phyloP scores from a whole-genome alignment of 192 early-diverging fungal species.

The Geranomyces michiganensis region DNA sequence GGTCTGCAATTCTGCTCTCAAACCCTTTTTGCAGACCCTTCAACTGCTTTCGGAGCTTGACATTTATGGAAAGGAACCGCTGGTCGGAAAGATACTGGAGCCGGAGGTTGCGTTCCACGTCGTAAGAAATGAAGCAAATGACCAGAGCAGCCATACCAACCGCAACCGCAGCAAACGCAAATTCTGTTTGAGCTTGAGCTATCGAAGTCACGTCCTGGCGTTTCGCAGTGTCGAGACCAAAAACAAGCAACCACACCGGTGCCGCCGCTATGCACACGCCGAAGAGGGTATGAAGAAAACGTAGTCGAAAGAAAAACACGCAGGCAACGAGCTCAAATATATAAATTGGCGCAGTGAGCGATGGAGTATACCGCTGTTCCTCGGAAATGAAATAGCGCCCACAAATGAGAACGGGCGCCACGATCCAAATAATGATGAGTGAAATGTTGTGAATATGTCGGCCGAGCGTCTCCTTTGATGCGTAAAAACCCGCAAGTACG shows the following conservation, averaged over 20 bases:
- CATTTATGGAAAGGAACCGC: conserved; percentile 47
- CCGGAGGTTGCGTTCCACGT: conserved; percentile 46
- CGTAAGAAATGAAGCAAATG: conserved; percentile 48
- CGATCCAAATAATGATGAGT: conserved; percentile 39
- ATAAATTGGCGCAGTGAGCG: conserved; percentile 51
- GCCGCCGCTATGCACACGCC: conserved; percentile 36
- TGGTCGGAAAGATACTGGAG: conserved; percentile 55
- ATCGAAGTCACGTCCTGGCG: not conserved
- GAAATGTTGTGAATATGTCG: conserved; percentile 44
- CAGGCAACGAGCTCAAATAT: conserved; percentile 48
- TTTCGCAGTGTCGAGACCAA: conserved; percentile 26
- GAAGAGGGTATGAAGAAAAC: conserved; percentile 47
- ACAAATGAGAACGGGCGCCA: conserved; percentile 49
- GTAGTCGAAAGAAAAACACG: conserved; percentile 51
- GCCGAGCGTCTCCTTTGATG: conserved; percentile 11
- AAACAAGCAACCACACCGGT: conserved; percentile 46
- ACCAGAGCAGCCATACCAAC: conserved; percentile 44
- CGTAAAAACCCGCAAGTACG: not conserved
- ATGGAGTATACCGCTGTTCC: conserved; percentile 20
- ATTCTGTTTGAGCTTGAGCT: conserved; percentile 18
- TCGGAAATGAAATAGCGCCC: conserved; percentile 40
- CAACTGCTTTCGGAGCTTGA: conserved; percentile 52
- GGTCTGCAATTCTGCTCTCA: conserved; percentile 49
- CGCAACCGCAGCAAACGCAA: conserved; percentile 39
- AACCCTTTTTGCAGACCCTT: conserved; percentile 47